Base-by-base conservation (phyloP, 768 basidiomycete genomes). In the Pisolithus tinctorius region DNA sequence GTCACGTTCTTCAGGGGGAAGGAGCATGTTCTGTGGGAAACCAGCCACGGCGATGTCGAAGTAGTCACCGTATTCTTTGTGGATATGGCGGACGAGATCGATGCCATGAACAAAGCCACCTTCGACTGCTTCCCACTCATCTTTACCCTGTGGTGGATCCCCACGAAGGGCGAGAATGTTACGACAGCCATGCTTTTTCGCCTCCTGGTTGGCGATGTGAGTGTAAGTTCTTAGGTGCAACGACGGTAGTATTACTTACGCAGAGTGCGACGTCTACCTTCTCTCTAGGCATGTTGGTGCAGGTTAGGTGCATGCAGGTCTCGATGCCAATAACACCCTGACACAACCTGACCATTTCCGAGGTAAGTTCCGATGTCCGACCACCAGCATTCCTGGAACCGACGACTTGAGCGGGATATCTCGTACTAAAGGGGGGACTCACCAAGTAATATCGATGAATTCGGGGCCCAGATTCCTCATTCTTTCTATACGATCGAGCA, bases 401-500 rank as follows among this genome's bases (percentile, higher is more conserved):
- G 50, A 45, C 43, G 30, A 27, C 14, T 45, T 51, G 60, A 31
- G 54, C 47, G 11, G 17, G 36, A 30, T 20, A 47, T 40, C 49
- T 43, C 11, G 17, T 25, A 23, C 4, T 45, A 39, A 42, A 57
- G 54, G 49, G 48, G 40, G 47, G 10, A 52, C 74, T 44, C 54
- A 84, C 92, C 92, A 98, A 66, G 95, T 98, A 63, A 98, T 95
- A 67, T 98, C 95, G 60, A 98, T 88, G 65, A 99, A 99, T 67
- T 96, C 95, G 8, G 96, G 96, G 2, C 96, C 95, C 34, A 96
- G 72, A 7, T 81, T 81, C 48, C 93, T 80, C 96, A 99, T 98
- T 56, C 94, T 90, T 69, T 98, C 95, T 72, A 99, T 98, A 62
- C 96, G 93, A 70, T 97, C 94, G 54, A 96, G 78, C 31, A 99